Evolutionary conservation across 768 basidiomycete genomes (phyloP), one percentile per base, ranked within the genome.

Genomic region (Boletellus ananiceps): DNA sequence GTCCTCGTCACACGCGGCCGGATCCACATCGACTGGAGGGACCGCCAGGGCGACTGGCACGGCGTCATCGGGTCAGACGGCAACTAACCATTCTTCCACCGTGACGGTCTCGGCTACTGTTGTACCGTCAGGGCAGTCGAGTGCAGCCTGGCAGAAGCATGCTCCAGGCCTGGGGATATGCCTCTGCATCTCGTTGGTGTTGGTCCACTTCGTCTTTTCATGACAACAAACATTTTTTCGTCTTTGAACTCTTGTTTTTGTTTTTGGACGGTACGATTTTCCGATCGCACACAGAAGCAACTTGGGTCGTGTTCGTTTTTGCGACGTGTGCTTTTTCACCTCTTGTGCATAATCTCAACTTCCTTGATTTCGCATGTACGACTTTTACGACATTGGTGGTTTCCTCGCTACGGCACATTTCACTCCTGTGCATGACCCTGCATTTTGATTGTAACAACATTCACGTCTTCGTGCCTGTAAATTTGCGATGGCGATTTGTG

Each of bases 71-170:
- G 42, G 32, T 21, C 31, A 33, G 19, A 18, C 34, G 8, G 35
- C 51, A 6, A 3, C 23, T n/a, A 47, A 47, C 31, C 37, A 11
- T 19, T 33, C 54, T 2, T 47, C 52, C 11, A 37, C 54, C 21
- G 44, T 43, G 19, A 45, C 54, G 7, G 2, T 44, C 3, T 53
- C 55, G 1, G 6, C 25, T 16, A 25, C 56, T 5, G 29, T 52
- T 4, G 29, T 51, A 8, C 41, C 59, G 12, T 31, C 65, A 27
- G 27, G 57, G 11, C 50, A 54, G 33, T 57, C 63, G 4, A 61
- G 25, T 7, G 54, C 63, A 11, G 67, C 67, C 34, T 59, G 61
- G 67, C 41, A 39, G 47, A 65, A 59, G 15, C 57, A 54, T 29
- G 40, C 25, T 5, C 51, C 67, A 23, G 34, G 49, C 19, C 29